phyloP scores from a whole-genome alignment of 116 monocot genomes.

The Iris pallida region DNA sequence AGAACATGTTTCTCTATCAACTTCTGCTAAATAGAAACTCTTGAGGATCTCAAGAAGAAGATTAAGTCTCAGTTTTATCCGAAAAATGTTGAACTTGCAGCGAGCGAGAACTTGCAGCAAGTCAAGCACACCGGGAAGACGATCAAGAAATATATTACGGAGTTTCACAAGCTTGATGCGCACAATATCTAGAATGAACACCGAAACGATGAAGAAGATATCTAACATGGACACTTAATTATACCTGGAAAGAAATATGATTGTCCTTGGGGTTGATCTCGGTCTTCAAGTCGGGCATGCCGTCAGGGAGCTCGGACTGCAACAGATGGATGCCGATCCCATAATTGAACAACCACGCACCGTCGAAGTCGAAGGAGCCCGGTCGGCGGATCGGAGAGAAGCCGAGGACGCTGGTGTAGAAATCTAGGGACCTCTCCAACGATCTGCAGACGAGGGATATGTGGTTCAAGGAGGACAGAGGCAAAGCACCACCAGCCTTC shows the following conservation, averaged over 20 bases:
- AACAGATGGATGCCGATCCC: slow-evolving; percentile 48
- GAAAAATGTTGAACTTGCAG: too few species aligned
- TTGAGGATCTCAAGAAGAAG: too few species aligned
- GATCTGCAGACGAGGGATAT: slow-evolving; percentile 59
- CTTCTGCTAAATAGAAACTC: too few species aligned
- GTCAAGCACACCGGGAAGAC: too few species aligned
- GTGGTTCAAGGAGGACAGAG: slow-evolving; percentile 65
- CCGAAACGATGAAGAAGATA: too few species aligned
- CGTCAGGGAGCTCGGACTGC: slow-evolving; percentile 26
- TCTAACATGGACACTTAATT: too few species aligned
- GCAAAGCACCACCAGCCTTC: slow-evolving; percentile 8
- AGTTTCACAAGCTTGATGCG: too few species aligned
- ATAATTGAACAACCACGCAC: slow-evolving; percentile 48
- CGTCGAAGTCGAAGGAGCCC: slow-evolving; percentile 28
- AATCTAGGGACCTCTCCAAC: neutral
- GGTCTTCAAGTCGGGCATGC: slow-evolving; percentile 16
- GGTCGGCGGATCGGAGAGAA: neutral
- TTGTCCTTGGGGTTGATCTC: slow-evolving; percentile 51
- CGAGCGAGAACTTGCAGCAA: too few species aligned
- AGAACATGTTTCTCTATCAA: too few species aligned
- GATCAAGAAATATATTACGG: too few species aligned
- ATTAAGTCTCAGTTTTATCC: too few species aligned
- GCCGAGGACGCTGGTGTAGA: neutral
- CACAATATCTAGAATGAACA: too few species aligned
- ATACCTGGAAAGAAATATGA: slow-evolving; percentile 56